A percentile compares a stretch with the other conserved stretches of the same genome.
Evolutionary conservation across 129 eudicot species (phyloP).

Genomic region (Kitagawia praeruptora): DNA sequence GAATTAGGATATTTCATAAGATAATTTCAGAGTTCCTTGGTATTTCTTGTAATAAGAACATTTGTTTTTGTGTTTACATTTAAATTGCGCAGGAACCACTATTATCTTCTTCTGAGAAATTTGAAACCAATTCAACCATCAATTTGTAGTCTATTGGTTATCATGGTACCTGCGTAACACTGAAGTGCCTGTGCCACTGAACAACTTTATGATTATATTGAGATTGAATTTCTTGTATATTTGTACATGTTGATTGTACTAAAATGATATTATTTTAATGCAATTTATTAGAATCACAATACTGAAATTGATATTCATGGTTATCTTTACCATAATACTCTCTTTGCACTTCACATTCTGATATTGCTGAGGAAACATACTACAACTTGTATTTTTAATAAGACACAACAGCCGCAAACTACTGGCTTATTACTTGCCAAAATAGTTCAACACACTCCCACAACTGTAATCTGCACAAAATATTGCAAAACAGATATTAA

Average conservation of each 20-base stretch:
- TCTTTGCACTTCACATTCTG: background rate
- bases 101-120: slow-evolving; percentile 45
- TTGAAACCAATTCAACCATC: slow-evolving; percentile 27
- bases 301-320: background rate
- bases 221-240: background rate
- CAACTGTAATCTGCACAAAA: background rate
- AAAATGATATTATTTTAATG: background rate
- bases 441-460: background rate
- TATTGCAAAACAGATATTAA: background rate
- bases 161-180: background rate
- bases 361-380: background rate
- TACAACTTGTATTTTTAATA: background rate
- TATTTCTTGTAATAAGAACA: background rate
- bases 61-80: background rate
- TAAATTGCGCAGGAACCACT: slow-evolving; percentile 43
- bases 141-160: slow-evolving; percentile 7
- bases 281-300: background rate
- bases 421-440: background rate
- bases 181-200: background rate
- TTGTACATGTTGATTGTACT: background rate
- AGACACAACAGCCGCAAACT: background rate
- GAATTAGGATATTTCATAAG: background rate
- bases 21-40: background rate
- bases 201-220: background rate
- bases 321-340: background rate